These are phyloP conservation scores for Neocatenulostroma microsporum DNA, from an alignment of 2,329 filamentous ascomycete genomes.

Conservation along the genomic window DNA sequence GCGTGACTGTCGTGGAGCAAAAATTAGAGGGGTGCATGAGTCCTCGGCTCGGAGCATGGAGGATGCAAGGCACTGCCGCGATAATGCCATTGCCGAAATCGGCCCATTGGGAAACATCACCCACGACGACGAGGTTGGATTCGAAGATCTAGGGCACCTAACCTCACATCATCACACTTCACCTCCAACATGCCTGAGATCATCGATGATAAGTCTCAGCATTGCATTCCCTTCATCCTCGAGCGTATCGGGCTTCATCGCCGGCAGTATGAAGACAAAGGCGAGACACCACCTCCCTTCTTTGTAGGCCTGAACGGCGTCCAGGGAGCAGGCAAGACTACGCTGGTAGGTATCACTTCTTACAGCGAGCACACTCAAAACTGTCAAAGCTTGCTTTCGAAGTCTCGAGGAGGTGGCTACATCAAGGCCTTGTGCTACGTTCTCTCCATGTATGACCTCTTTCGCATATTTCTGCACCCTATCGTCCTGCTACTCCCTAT, in stretches of 20 bases:
- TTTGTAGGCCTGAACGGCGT: conserved; percentile 85
- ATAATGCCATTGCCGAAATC: no score
- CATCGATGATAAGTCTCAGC: conserved; percentile 67
- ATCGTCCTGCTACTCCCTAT: neutral
- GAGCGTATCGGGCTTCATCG: conserved; percentile 49
- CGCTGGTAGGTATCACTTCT: conserved; percentile 52
- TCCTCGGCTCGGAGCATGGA: no score
- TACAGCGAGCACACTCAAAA: no score
- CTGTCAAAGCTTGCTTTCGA: no score
- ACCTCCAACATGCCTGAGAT: conserved; percentile 42
- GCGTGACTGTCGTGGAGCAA: no score
- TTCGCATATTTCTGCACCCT: neutral
- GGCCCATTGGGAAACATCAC: no score
- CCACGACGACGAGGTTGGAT: neutral
- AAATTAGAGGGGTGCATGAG: no score
- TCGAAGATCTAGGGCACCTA: conserved; percentile 8
- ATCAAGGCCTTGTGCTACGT: neutral
- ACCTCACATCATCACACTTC: neutral
- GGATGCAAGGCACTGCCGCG: no score
- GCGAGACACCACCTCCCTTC: conserved; percentile 52
- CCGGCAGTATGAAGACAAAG: conserved; percentile 29
- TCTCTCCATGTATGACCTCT: neutral
- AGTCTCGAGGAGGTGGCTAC: no score
- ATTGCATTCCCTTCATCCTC: conserved; percentile 71
- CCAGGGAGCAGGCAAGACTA: conserved; percentile 89